These are phyloP conservation scores for Candida mattraensis DNA, from an alignment of 805 yeast species.

Conservation along the genomic window DNA sequence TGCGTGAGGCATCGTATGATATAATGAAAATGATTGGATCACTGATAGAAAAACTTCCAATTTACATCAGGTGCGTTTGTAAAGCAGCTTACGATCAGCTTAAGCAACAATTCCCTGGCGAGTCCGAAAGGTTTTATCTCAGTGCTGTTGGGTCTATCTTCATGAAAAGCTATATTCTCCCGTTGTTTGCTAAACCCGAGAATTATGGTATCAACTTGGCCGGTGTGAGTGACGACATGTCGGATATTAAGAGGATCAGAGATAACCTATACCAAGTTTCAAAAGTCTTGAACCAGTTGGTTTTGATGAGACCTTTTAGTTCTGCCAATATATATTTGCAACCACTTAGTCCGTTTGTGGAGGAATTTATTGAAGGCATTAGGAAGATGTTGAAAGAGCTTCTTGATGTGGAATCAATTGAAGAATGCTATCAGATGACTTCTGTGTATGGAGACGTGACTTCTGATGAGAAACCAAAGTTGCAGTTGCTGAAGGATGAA, in stretches of 20 bases:
- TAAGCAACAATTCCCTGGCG: conserved; percentile 52
- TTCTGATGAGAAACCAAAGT: conserved; percentile 43
- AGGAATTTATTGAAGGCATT: conserved; percentile 47
- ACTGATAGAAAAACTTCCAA: conserved; percentile 46
- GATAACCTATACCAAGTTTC: conserved; percentile 58
- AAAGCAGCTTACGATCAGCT: conserved; percentile 36
- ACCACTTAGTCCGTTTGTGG: conserved; percentile 75
- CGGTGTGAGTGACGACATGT: conserved; percentile 25
- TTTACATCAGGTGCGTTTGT: conserved; percentile 56
- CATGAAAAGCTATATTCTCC: conserved; percentile 50
- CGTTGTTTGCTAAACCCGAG: conserved; percentile 52
- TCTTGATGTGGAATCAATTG: conserved; percentile 56
- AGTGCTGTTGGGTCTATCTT: conserved; percentile 69
- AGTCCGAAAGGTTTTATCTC: conserved; percentile 56
- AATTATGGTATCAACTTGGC: conserved; percentile 49
- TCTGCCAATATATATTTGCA: conserved; percentile 64
- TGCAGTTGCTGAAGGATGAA: conserved; percentile 45
- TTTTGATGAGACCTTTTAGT: conserved; percentile 66
- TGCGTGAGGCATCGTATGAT: conserved; percentile 70
- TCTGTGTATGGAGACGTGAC: conserved; percentile 65
- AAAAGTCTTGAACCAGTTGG: conserved; percentile 62
- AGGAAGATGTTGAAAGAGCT: conserved; percentile 45
- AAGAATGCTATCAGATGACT: conserved; percentile 56
- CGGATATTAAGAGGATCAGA: conserved; percentile 27
- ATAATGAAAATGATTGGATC: conserved; percentile 52